Percentiles rank a stretch among this genome's conserved stretches.
These are phyloP conservation scores for Coniferiporia weirii DNA, from an alignment of 1,284 basidiomycete genomes.

Conservation along the genomic window DNA sequence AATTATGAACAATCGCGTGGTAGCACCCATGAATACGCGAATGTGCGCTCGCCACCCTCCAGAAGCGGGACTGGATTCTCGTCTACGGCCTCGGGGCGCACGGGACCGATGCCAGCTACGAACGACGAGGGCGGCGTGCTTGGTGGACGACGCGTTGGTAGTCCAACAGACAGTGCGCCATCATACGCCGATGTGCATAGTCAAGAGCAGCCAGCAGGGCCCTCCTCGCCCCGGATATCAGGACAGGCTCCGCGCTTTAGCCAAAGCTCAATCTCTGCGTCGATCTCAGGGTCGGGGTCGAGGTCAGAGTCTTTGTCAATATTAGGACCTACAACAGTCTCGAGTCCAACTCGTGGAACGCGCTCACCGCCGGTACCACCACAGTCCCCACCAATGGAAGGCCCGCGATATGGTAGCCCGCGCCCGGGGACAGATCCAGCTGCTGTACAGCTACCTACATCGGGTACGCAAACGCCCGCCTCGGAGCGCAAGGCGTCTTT, in stretches of 20 bases:
- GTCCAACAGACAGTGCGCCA: not conserved
- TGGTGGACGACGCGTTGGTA: constrained; percentile 1
- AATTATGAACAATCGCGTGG: constrained; percentile 10
- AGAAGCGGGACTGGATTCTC: not conserved
- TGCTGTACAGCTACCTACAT: constrained; percentile 20
- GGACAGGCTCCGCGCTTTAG: constrained; percentile 1
- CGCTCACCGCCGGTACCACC: constrained; percentile 9
- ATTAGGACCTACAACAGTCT: not conserved
- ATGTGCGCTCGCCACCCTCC: not conserved
- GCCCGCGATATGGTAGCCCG: constrained; percentile 21
- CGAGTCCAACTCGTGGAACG: constrained; percentile 2
- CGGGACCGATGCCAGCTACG: not conserved
- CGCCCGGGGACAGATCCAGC: constrained; percentile 19
- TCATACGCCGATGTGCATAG: constrained; percentile 1
- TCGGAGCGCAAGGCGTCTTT: constrained; percentile 10
- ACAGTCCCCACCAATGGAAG: not conserved
- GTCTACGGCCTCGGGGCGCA: not conserved
- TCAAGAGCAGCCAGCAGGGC: constrained; percentile 1
- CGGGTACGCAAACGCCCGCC: constrained; percentile 17
- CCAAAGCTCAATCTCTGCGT: not conserved
- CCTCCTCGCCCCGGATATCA: not conserved
- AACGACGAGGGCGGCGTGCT: constrained; percentile 10
- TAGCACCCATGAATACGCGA: constrained; percentile 9
- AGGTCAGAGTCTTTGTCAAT: too few relatives aligned
- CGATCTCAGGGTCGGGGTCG: not conserved